phyloP scores from a whole-genome alignment of 805 yeast species.

The Saccharomycopsis synnaedendra region DNA sequence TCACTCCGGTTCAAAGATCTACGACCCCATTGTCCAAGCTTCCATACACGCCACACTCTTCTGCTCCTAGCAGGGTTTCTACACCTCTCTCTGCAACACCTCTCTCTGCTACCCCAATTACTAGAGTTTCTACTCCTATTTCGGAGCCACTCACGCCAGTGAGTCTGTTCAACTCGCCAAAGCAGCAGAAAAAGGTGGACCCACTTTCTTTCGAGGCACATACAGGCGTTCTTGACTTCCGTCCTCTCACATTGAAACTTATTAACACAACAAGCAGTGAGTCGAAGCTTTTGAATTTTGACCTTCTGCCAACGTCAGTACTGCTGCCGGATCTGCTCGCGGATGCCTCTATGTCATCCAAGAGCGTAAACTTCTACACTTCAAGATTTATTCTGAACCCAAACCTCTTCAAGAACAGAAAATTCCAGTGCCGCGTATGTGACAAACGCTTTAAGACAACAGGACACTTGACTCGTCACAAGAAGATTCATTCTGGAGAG shows the following conservation, averaged over 20 bases:
- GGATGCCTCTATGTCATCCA: neutral
- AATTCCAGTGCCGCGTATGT: conserved; percentile 24
- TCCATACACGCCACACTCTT: conserved; percentile 8
- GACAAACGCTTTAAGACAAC: conserved; percentile 52
- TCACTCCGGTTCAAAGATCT: neutral
- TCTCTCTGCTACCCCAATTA: conserved; percentile 7
- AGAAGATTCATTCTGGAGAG: conserved; percentile 67
- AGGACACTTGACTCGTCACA: conserved; percentile 65
- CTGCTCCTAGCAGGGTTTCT: neutral
- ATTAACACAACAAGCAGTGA: conserved; percentile 2
- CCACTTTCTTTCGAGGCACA: conserved; percentile 57
- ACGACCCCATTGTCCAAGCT: conserved; percentile 2
- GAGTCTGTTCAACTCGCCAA: conserved; percentile 1
- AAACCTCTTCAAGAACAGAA: conserved; percentile 10
- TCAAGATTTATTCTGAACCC: conserved; percentile 16
- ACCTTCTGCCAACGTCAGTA: conserved; percentile 1
- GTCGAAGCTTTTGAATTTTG: conserved; percentile 10
- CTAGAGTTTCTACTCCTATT: neutral
- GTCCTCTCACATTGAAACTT: conserved; percentile 11
- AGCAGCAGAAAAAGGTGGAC: no score
- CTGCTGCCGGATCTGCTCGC: neutral
- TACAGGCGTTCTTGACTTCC: conserved; percentile 31
- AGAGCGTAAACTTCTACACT: conserved; percentile 8
- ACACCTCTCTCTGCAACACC: neutral
- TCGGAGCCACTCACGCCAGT: neutral